Base-by-base conservation (phyloP, 2,329 filamentous ascomycete genomes). In the Knufia petricola region DNA sequence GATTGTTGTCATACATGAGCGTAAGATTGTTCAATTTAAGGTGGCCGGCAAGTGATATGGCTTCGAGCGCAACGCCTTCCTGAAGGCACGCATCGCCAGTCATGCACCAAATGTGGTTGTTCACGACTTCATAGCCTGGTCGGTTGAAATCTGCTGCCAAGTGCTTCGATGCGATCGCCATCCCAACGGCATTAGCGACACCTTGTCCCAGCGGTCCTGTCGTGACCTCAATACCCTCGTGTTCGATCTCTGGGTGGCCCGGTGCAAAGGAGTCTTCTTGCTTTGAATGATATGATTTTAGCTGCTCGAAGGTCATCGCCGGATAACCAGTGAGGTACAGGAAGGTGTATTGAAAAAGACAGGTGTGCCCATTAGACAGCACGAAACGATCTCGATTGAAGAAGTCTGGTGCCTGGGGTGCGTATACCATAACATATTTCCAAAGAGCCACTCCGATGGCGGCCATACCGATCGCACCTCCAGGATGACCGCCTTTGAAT, bases 401-500 rank as follows among this genome's bases (percentile, higher is more conserved):
- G 60, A 67, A 82, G 36, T 68, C 58, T 7, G 75, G 72, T 34
- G 72, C 72, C n/a, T 65, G 63, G 0, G 78, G 78, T 1, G 74
- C 70, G 57, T 79, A 82, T 39, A 68, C 68, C 79, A 82, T 82
- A 3, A 69, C 67, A 58, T 82, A 79, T 56, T 79, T 81, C 71
- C 74, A 82, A 2, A 81, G 60, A 0, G 77, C 73, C 19, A 81
- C 66, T 8, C 78, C 78, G 48, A 82, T 81, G 3, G 75, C 77
- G 19, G 76, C 77, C 67, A 81, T 80, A 31, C 77, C 76, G 60
- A 80, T 79, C 15, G 74, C 75, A 48, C 71, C 70, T 50, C 72
- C 74, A 36, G 81, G 81, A 59, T 85, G 82, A 0, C 82, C 82
- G 30, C 80, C 80, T 53, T 77, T 77, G 63, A 83, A 85, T 55